Evolutionary conservation across 208 protist genomes (phyloP).

Genomic region (Leptomonas seymouri): DNA sequence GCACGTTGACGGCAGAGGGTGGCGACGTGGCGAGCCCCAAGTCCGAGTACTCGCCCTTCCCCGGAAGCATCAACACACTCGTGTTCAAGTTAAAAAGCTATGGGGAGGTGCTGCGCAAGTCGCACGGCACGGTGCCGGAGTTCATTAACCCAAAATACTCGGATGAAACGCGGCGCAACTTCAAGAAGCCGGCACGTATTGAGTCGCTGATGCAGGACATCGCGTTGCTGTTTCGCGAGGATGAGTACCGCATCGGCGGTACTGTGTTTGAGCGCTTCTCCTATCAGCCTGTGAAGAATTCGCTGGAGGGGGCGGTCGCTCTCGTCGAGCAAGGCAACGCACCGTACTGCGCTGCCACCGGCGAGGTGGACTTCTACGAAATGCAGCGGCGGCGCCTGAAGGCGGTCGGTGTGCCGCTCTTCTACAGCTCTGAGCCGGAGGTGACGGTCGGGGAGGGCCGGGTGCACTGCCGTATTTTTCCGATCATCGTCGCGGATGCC

Average conservation of each 20-base stretch:
- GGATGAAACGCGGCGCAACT: conserved; percentile 51
- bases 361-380: conserved; percentile 77
- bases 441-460: conserved; percentile 22
- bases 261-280: conserved; percentile 73
- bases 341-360: conserved; percentile 70
- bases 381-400: conserved; percentile 60
- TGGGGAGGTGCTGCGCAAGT: conserved; percentile 45
- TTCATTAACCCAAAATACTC: conserved; percentile 96
- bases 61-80: conserved; percentile 94
- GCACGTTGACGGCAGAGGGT: conserved; percentile 41
- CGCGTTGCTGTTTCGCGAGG: conserved; percentile 60
- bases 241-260: conserved; percentile 63
- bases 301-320: conserved; percentile 47
- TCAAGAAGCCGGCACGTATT: conserved; percentile 83
- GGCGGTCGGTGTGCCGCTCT: conserved; percentile 51
- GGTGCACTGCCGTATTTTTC: conserved; percentile 39
- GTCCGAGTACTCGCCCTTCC: conserved; percentile 78
- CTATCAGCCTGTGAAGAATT: conserved; percentile 92
- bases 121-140: conserved; percentile 85
- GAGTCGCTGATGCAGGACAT: conserved; percentile 94
- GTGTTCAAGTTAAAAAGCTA: conserved; percentile 78
- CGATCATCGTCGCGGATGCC: conserved; percentile 50
- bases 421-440: conserved; percentile 26
- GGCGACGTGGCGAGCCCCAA: conserved; percentile 43
- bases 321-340: conserved; percentile 48